Percentiles rank a stretch among this genome's conserved stretches.
Evolutionary conservation across 352 stramenopile species (phyloP).

Genomic region (Globisporangium yorkense): DNA sequence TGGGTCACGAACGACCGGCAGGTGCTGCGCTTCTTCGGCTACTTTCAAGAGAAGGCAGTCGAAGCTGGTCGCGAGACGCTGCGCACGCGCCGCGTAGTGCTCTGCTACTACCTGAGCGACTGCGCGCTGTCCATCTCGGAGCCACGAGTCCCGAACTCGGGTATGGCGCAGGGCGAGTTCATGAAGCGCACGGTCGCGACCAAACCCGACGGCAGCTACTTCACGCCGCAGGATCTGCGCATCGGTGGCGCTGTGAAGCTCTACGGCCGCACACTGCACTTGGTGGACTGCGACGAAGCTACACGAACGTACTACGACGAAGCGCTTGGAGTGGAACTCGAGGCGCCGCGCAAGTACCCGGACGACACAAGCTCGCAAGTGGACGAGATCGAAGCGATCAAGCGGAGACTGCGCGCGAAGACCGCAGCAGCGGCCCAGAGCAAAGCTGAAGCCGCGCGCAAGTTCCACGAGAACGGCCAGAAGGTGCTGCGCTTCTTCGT

Average conservation of each 20-base stretch:
- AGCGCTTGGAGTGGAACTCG: conserved; percentile 26
- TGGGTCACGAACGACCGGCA: conserved; percentile 75
- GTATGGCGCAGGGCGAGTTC: conserved; percentile 86
- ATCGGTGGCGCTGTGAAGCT: conserved; percentile 74
- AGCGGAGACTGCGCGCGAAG: conserved; percentile 25
- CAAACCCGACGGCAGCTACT: conserved; percentile 26
- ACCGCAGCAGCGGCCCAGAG: conserved; percentile 23
- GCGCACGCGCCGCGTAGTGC: conserved; percentile 48
- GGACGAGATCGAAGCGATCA: conserved; percentile 53
- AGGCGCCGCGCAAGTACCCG: conserved; percentile 57
- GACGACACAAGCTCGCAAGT: conserved; percentile 55
- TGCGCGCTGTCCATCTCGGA: conserved; percentile 84
- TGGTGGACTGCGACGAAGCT: conserved; percentile 87
- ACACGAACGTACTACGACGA: conserved; percentile 82
- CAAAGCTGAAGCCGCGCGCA: conserved; percentile 41
- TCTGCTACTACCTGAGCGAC: conserved; percentile 86
- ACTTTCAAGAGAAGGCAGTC: conserved; percentile 68
- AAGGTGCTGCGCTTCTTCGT: conserved; percentile 91
- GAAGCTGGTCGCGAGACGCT: conserved; percentile 23
- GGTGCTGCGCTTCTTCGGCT: conserved; percentile 89
- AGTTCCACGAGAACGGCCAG: conserved; percentile 74
- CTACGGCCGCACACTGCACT: conserved; percentile 71
- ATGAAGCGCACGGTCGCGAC: conserved; percentile 58
- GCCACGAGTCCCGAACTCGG: conserved; percentile 81
- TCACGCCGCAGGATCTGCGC: conserved; percentile 68